phyloP scores from a whole-genome alignment of 2,329 filamentous ascomycete species.

The Daldinia sp. region DNA sequence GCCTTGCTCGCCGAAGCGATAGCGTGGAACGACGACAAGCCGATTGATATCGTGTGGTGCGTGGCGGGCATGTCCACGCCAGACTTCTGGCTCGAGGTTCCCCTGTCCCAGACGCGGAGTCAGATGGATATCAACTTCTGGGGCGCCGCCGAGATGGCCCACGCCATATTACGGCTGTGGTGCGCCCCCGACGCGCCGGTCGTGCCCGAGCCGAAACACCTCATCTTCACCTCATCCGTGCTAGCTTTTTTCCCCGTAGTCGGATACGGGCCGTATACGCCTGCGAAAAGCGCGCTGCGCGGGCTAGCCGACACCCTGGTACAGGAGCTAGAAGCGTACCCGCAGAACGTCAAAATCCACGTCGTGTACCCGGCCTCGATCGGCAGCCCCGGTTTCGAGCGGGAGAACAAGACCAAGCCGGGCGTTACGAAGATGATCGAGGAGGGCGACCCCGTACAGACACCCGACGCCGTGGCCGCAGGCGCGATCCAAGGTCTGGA shows the following conservation, averaged over 20 bases:
- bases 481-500: slow-evolving; percentile 80
- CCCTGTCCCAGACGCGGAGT: slow-evolving; percentile 72
- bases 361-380: slow-evolving; percentile 89
- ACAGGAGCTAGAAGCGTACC: slow-evolving; percentile 89
- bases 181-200: slow-evolving; percentile 63
- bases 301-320: slow-evolving; percentile 84
- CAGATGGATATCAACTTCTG: slow-evolving; percentile 97
- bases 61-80: slow-evolving; percentile 82
- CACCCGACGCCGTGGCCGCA: slow-evolving; percentile 80
- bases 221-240: slow-evolving; percentile 88
- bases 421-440: slow-evolving; percentile 83
- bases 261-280: slow-evolving; percentile 87
- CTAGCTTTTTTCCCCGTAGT: slow-evolving; percentile 80
- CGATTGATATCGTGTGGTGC: slow-evolving; percentile 92
- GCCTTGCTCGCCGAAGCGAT: slow-evolving; percentile 78
- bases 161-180: slow-evolving; percentile 83
- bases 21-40: slow-evolving; percentile 78
- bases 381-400: slow-evolving; percentile 76
- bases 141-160: slow-evolving; percentile 86
- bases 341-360: slow-evolving; percentile 83
- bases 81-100: slow-evolving; percentile 80
- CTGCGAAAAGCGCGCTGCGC: slow-evolving; percentile 86
- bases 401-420: slow-evolving; percentile 84
- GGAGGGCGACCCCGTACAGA: slow-evolving; percentile 82
- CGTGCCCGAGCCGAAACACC: slow-evolving; percentile 72